phyloP scores from a whole-genome alignment of 306 rosid genomes.

The Dalbergia cochinchinensis region DNA sequence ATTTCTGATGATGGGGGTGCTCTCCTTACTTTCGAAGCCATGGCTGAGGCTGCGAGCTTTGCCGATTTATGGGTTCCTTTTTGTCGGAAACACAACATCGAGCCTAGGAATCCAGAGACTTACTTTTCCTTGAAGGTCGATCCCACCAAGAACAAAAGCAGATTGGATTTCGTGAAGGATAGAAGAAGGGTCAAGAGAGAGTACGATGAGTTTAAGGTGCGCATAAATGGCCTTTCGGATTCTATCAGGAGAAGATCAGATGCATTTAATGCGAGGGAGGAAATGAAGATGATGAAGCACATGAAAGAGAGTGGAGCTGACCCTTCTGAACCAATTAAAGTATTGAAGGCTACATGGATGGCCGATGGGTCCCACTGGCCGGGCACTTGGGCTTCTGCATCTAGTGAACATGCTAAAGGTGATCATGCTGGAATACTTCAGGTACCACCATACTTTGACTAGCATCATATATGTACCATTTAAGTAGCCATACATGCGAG shows the following conservation, averaged over 20 bases:
- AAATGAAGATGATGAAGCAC: constrained; percentile 66
- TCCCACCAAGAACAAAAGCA: constrained; percentile 65
- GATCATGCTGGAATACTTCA: constrained; percentile 71
- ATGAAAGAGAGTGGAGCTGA: constrained; percentile 57
- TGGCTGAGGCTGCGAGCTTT: constrained; percentile 72
- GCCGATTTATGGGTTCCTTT: constrained; percentile 70
- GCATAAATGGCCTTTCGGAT: constrained; percentile 63
- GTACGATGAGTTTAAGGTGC: constrained; percentile 65
- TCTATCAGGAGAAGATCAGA: constrained; percentile 67
- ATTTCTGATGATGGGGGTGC: constrained; percentile 69
- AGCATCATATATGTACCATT: background rate
- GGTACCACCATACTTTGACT: constrained; percentile 24
- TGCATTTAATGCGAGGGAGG: constrained; percentile 66
- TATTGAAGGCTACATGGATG: constrained; percentile 67
- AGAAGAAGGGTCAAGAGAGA: constrained; percentile 65
- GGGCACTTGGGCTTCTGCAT: constrained; percentile 57
- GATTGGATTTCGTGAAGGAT: constrained; percentile 60
- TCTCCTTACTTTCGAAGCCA: constrained; percentile 60
- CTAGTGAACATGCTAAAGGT: constrained; percentile 50
- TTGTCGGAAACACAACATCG: constrained; percentile 62
- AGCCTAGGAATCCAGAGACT: constrained; percentile 60
- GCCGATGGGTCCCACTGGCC: constrained; percentile 73
- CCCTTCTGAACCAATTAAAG: constrained; percentile 52
- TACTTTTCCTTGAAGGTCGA: constrained; percentile 59
- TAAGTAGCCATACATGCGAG: background rate